These are phyloP conservation scores for Asterionellopsis glacialis DNA, from an alignment of 108 stramenopile genomes.

Conservation along the genomic window DNA sequence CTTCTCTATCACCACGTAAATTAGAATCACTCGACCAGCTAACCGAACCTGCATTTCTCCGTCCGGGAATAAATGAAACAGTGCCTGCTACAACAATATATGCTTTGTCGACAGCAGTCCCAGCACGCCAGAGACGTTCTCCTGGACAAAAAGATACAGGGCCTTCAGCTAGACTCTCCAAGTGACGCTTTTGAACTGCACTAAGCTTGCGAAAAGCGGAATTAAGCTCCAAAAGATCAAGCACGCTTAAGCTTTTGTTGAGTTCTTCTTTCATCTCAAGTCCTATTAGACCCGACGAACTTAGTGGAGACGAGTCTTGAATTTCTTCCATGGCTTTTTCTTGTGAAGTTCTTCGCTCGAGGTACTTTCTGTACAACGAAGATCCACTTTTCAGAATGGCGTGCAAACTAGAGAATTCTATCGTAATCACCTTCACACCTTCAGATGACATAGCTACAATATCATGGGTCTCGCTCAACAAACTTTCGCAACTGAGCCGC, in stretches of 20 bases:
- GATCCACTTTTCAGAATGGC: constrained; percentile 72
- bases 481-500: constrained; percentile 64
- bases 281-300: no score
- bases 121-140: constrained; percentile 72
- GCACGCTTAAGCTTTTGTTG: constrained; percentile 52
- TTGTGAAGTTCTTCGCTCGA: constrained; percentile 31
- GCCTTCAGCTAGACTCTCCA: constrained; percentile 78
- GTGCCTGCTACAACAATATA: constrained; percentile 80
- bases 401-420: constrained; percentile 69
- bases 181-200: constrained; percentile 82
- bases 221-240: constrained; percentile 73
- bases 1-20: constrained; percentile 7
- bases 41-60: constrained; percentile 55
- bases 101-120: constrained; percentile 72
- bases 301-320: not conserved
- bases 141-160: constrained; percentile 68
- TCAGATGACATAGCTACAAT: constrained; percentile 78
- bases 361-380: constrained; percentile 67
- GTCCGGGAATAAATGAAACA: constrained; percentile 66
- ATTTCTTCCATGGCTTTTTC: not conserved
- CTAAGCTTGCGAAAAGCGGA: constrained; percentile 75
- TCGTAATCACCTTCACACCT: constrained; percentile 77
- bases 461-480: constrained; percentile 46
- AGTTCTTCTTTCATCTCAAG: no score
- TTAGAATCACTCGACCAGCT: constrained; percentile 3